Percentiles rank a stretch among this genome's conserved stretches.
Conservation (phyloP, 768 basidiomycete genomes). For the Amanita rubescens region DNA sequence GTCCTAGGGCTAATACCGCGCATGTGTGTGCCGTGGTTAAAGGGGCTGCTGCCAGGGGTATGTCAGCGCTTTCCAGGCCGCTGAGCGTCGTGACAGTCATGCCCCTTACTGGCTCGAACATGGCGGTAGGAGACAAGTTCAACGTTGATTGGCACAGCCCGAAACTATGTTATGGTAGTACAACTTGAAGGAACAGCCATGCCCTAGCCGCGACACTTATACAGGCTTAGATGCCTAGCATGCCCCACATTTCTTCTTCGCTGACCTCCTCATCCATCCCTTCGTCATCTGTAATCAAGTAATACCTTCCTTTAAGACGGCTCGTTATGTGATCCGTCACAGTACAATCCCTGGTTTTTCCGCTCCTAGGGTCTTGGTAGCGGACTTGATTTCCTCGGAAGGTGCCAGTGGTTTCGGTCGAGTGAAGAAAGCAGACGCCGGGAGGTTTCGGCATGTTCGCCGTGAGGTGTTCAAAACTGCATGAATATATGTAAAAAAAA, state of each 20-base stretch:
- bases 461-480: not conserved
- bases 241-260: not conserved
- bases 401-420: not conserved
- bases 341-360: not conserved
- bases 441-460: not conserved
- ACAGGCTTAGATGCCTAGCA: not conserved
- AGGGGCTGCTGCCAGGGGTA: too few relatives aligned
- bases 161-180: not conserved
- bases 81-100: not conserved
- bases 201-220: not conserved
- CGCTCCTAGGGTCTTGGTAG: not conserved
- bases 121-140: not conserved
- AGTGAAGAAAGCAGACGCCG: not conserved
- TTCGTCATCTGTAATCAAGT: not conserved
- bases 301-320: not conserved
- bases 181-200: not conserved
- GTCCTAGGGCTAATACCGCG: too few relatives aligned
- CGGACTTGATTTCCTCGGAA: not conserved
- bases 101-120: not conserved
- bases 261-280: not conserved
- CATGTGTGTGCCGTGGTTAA: too few relatives aligned
- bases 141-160: not conserved
- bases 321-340: not conserved
- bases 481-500: not conserved
- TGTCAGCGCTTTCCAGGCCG: too few relatives aligned